Percentiles rank a stretch among this genome's conserved stretches.
Evolutionary conservation across 1,139 yeast species (phyloP).

Genomic region (Geotrichum reessii): DNA sequence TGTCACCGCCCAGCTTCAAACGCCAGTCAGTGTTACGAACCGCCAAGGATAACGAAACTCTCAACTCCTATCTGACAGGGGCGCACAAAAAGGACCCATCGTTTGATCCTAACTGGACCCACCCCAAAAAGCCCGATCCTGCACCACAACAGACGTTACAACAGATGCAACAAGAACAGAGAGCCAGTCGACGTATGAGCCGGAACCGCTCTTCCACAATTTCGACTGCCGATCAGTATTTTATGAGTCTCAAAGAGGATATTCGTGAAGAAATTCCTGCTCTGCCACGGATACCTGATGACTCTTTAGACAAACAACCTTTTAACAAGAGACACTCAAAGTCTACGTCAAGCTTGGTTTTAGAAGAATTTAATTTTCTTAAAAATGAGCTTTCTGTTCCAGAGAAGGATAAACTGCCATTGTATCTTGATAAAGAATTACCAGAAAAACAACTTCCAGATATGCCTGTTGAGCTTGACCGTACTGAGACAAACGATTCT

Average conservation of each 20-base stretch:
- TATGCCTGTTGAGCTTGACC: not conserved
- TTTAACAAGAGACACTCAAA: conserved; percentile 7
- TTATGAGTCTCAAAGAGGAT: conserved; percentile 1
- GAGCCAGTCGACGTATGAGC: not conserved
- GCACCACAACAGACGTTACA: conserved; percentile 6
- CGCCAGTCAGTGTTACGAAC: conserved; percentile 17
- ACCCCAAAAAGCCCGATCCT: not conserved
- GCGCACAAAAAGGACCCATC: conserved; percentile 22
- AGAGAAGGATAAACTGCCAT: not conserved
- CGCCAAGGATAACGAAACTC: conserved; percentile 9
- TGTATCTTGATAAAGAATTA: not conserved
- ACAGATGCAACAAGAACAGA: not conserved
- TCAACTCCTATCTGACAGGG: conserved; percentile 4
- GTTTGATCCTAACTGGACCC: conserved; percentile 27
- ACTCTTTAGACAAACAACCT: not conserved
- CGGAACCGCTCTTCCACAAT: conserved; percentile 9
- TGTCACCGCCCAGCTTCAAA: conserved; percentile 12
- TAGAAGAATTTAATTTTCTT: conserved; percentile 12
- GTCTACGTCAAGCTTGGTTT: conserved; percentile 11
- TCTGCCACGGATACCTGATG: conserved; percentile 3
- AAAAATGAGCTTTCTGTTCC: conserved; percentile 10
- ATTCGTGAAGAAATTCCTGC: conserved; percentile 3
- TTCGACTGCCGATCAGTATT: conserved; percentile 12
- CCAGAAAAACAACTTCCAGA: not conserved
- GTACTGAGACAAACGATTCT: not conserved